Conservation (phyloP, 2,329 filamentous ascomycete species). For the Magnaporthiopsis poae region DNA sequence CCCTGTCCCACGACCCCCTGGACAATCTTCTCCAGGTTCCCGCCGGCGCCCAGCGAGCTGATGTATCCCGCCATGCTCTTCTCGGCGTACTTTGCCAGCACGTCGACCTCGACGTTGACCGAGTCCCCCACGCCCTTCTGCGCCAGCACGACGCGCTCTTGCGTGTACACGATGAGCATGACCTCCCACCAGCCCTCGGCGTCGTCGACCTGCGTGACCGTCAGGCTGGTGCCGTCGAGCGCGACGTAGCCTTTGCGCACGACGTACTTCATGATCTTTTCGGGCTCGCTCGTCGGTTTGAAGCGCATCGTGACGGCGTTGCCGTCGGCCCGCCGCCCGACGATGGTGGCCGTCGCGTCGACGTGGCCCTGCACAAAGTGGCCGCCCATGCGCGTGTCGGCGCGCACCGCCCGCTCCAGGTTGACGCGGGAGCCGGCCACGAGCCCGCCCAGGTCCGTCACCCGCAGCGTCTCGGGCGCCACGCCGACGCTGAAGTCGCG, state of each 20-base stretch:
- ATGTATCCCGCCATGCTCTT: slow-evolving; percentile 83
- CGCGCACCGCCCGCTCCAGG: slow-evolving; percentile 84
- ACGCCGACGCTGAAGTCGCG: slow-evolving; percentile 79
- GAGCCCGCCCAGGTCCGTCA: slow-evolving; percentile 83
- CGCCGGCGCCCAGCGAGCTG: slow-evolving; percentile 38
- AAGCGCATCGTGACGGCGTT: slow-evolving; percentile 85
- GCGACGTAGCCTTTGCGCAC: slow-evolving; percentile 95
- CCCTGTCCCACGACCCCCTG: slow-evolving; percentile 65
- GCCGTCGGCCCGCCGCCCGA: slow-evolving; percentile 66
- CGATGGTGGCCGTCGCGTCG: slow-evolving; percentile 73
- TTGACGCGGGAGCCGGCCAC: slow-evolving; percentile 62
- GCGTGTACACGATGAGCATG: slow-evolving; percentile 95
- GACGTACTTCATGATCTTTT: slow-evolving; percentile 68
- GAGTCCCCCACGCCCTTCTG: slow-evolving; percentile 68
- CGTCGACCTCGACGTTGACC: slow-evolving; percentile 89
- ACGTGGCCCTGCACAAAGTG: slow-evolving; percentile 98
- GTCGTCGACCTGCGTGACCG: slow-evolving; percentile 78
- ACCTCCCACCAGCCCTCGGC: slow-evolving; percentile 78
- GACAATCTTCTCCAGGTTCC: slow-evolving; percentile 58
- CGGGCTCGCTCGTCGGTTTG: slow-evolving; percentile 53
- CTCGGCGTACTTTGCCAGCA: slow-evolving; percentile 75
- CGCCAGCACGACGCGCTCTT: slow-evolving; percentile 79
- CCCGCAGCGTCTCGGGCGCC: slow-evolving; percentile 86
- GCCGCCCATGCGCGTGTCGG: slow-evolving; percentile 89
- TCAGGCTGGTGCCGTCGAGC: slow-evolving; percentile 88